Evolutionary conservation across 805 yeast species (phyloP).

Genomic region (Cyberlindnera petersonii): DNA sequence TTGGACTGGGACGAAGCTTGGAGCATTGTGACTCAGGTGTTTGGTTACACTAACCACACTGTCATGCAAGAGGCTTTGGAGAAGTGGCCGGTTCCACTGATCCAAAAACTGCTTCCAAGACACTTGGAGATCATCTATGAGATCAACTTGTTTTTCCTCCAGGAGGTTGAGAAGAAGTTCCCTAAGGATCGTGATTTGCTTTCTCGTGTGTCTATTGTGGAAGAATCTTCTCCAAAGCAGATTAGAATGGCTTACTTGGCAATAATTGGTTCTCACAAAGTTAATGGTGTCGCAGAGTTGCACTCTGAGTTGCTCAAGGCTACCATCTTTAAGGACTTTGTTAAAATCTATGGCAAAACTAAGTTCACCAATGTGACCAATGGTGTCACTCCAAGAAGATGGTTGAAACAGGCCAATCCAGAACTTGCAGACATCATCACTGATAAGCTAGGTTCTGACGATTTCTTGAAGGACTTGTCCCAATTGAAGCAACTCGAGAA

Average conservation of each 20-base stretch:
- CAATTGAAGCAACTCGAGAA: slow-evolving; percentile 62
- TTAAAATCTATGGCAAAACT: slow-evolving; percentile 71
- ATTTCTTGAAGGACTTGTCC: slow-evolving; percentile 64
- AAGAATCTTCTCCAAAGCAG: slow-evolving; percentile 75
- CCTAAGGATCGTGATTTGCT: slow-evolving; percentile 67
- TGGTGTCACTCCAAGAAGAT: slow-evolving; percentile 94
- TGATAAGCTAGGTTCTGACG: slow-evolving; percentile 63
- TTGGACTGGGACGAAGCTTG: slow-evolving; percentile 83
- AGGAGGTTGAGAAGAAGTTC: slow-evolving; percentile 68
- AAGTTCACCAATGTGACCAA: slow-evolving; percentile 90
- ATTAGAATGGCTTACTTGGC: slow-evolving; percentile 93
- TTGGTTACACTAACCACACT: slow-evolving; percentile 93
- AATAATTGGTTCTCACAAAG: slow-evolving; percentile 86
- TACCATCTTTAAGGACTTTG: slow-evolving; percentile 88
- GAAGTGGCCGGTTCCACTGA: slow-evolving; percentile 87
- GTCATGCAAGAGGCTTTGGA: slow-evolving; percentile 94
- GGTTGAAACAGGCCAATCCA: slow-evolving; percentile 94
- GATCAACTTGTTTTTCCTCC: slow-evolving; percentile 74
- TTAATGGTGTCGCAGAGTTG: slow-evolving; percentile 93
- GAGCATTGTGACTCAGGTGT: slow-evolving; percentile 73
- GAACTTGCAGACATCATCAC: slow-evolving; percentile 69
- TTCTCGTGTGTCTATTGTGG: slow-evolving; percentile 74
- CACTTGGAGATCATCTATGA: slow-evolving; percentile 88
- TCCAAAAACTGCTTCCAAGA: slow-evolving; percentile 79
- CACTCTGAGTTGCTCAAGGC: slow-evolving; percentile 89